A percentile compares a stretch with the other conserved stretches of the same genome.
Conservation (phyloP, 2,329 filamentous ascomycete species). For the Aspergillus fructus region DNA sequence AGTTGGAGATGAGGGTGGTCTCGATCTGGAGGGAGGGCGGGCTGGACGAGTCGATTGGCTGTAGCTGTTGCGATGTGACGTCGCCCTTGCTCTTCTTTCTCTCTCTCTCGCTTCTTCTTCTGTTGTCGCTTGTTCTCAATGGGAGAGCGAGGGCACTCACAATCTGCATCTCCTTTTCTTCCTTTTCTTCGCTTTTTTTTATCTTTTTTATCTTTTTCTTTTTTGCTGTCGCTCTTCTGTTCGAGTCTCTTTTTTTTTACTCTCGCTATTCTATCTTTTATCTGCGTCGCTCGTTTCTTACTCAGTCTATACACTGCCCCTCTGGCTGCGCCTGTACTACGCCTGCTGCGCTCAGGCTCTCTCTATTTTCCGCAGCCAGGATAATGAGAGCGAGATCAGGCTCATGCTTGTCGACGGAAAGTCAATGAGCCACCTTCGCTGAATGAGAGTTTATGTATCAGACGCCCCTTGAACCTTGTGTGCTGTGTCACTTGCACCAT, state of each 20-base stretch:
- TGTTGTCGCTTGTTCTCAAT: background rate
- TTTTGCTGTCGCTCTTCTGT: background rate
- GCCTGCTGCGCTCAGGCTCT: background rate
- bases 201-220: background rate
- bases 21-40: background rate
- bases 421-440: background rate
- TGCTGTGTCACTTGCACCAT: constrained; percentile 12
- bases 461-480: constrained; percentile 1
- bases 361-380: background rate
- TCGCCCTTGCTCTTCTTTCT: constrained; percentile 4
- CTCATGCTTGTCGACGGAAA: background rate
- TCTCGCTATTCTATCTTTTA: background rate
- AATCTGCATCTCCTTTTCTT: background rate
- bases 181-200: constrained; percentile 3
- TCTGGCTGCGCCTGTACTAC: background rate
- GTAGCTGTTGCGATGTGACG: constrained; percentile 13
- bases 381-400: background rate
- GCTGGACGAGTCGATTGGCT: background rate
- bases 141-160: too few species aligned
- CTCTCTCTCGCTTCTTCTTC: background rate
- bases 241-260: background rate
- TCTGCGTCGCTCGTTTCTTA: background rate
- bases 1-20: background rate
- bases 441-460: constrained; percentile 8
- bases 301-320: background rate